These are phyloP conservation scores for Tulasnella sp. DNA, from an alignment of 768 basidiomycete species.

Conservation along the genomic window DNA sequence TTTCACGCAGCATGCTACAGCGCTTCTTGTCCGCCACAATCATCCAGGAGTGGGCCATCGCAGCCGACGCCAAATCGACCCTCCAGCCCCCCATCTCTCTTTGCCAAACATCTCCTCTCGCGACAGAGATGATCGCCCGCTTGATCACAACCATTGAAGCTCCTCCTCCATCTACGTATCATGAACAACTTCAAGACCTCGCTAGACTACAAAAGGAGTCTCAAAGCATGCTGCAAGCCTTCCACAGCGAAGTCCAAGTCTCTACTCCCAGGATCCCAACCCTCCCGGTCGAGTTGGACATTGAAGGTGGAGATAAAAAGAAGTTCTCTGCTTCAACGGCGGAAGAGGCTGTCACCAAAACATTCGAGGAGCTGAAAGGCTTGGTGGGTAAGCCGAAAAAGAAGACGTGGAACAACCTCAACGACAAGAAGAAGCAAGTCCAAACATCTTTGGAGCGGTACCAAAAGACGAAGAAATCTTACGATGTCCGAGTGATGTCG, in stretches of 20 bases:
- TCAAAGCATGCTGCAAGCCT: slow-evolving; percentile 75
- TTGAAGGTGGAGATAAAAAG: slow-evolving; percentile 62
- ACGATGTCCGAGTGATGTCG: slow-evolving; percentile 86
- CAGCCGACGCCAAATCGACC: slow-evolving; percentile 44
- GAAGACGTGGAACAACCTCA: slow-evolving; percentile 69
- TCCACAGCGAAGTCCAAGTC: slow-evolving; percentile 85
- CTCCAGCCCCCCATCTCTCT: slow-evolving; percentile 43
- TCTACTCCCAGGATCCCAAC: slow-evolving; percentile 76
- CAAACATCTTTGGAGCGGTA: slow-evolving; percentile 76
- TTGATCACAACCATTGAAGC: slow-evolving; percentile 75
- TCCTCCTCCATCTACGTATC: slow-evolving; percentile 75
- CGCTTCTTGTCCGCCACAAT: slow-evolving; percentile 83
- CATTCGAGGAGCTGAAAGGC: slow-evolving; percentile 75
- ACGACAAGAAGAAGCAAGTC: slow-evolving; percentile 73
- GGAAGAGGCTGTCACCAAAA: slow-evolving; percentile 64
- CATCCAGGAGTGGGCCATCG: slow-evolving; percentile 87
- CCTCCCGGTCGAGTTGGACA: slow-evolving; percentile 76
- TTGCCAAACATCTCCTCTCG: slow-evolving; percentile 61
- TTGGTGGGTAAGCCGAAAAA: slow-evolving; percentile 72
- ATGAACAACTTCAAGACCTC: slow-evolving; percentile 86
- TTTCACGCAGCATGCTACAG: slow-evolving; percentile 90
- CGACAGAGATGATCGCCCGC: slow-evolving; percentile 67
- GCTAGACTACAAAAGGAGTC: slow-evolving; percentile 81
- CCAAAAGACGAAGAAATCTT: slow-evolving; percentile 75
- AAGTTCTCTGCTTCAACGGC: slow-evolving; percentile 83